Conservation (phyloP, 2,329 filamentous ascomycete species). For the Drechslerella coelobrocha region DNA sequence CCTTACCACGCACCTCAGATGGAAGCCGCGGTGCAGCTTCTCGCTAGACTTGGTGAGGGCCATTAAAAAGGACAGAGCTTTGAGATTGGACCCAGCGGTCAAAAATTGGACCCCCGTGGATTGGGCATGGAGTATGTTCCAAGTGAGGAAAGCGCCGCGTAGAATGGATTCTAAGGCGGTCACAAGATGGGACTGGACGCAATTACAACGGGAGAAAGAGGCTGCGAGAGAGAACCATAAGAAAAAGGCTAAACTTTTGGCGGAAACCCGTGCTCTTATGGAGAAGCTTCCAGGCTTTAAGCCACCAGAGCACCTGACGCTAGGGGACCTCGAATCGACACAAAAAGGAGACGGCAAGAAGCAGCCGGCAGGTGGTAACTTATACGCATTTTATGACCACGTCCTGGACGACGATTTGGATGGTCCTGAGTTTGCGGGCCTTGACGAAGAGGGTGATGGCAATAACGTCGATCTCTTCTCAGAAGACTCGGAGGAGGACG, state of each 20-base stretch:
- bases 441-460: constrained; percentile 14
- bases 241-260: no score
- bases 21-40: constrained; percentile 26
- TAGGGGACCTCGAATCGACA: neutral
- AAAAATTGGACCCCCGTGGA: constrained; percentile 29
- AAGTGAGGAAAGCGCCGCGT: constrained; percentile 18
- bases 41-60: constrained; percentile 20
- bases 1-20: constrained; percentile 16
- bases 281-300: no score
- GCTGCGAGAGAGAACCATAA: no score
- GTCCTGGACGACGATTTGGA: constrained; percentile 39
- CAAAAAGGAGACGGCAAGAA: neutral
- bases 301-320: neutral
- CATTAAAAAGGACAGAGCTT: constrained; percentile 8
- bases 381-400: constrained; percentile 45
- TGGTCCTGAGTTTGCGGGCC: constrained; percentile 11
- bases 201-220: no score
- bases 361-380: constrained; percentile 44
- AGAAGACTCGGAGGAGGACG: neutral
- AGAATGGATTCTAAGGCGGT: neutral
- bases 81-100: constrained; percentile 21
- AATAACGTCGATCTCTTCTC: constrained; percentile 19
- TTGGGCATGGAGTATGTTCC: constrained; percentile 44
- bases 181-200: neutral
- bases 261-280: no score